Percentiles rank a stretch among this genome's conserved stretches.
phyloP scores from a whole-genome alignment of 176 grass and related monocot genomes.

The Zoysia japonica region DNA sequence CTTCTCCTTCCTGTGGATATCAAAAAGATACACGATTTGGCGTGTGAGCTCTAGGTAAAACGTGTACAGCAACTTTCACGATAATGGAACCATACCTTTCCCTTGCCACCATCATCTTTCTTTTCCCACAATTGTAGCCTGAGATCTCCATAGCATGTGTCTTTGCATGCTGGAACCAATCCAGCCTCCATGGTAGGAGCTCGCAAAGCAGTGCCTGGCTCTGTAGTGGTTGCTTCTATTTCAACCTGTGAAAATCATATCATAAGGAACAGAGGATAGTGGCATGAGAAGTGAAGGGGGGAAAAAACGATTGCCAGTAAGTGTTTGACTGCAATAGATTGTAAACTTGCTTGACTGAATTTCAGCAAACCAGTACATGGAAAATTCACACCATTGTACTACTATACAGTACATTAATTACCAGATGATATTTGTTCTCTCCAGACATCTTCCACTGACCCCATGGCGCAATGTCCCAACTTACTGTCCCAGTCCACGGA shows the following conservation, averaged over 20 bases:
- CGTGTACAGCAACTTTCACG: not conserved
- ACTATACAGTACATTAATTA: slow-evolving; percentile 33
- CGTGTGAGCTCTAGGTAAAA: not conserved
- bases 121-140: slow-evolving; percentile 84
- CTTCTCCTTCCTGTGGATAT: not conserved
- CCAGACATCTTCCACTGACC: slow-evolving; percentile 83
- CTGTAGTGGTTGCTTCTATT: slow-evolving; percentile 69
- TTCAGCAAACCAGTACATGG: not conserved
- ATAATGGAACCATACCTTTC: slow-evolving; percentile 51
- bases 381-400: not conserved
- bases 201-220: slow-evolving; percentile 68
- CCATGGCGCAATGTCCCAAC: slow-evolving; percentile 83
- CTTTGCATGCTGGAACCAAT: slow-evolving; percentile 80
- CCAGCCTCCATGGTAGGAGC: slow-evolving; percentile 87
- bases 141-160: slow-evolving; percentile 89
- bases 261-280: slow-evolving; percentile 11
- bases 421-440: slow-evolving; percentile 76
- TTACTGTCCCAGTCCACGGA: slow-evolving; percentile 80
- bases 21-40: not conserved
- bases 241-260: slow-evolving; percentile 57
- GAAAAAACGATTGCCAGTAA: not conserved
- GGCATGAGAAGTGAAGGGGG: not conserved
- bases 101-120: slow-evolving; percentile 57
- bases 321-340: not conserved
- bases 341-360: not conserved